Conservation (phyloP, 768 basidiomycete species). For the Leucogyrophana mollusca region DNA sequence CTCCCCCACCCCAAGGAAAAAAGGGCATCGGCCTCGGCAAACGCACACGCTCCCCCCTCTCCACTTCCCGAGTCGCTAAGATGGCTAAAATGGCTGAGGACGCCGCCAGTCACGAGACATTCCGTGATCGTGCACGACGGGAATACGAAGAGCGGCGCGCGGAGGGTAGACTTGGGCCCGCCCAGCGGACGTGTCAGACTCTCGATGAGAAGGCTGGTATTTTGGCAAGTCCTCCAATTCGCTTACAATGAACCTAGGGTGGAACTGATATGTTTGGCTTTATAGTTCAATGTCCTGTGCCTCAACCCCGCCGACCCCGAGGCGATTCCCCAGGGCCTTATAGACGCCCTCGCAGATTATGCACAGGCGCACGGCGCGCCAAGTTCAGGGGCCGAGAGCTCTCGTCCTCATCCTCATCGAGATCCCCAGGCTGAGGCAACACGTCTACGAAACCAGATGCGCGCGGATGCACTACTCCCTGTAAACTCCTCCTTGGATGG, state of each 20-base stretch:
- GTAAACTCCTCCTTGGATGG: conserved; percentile 34
- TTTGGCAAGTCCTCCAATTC: too few relatives aligned
- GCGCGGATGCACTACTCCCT: conserved; percentile 65
- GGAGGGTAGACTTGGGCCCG: conserved; percentile 65
- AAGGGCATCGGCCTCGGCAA: conserved; percentile 72
- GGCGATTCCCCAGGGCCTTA: conserved; percentile 64
- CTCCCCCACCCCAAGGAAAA: conserved; percentile 49
- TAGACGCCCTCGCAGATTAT: conserved; percentile 52
- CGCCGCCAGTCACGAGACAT: conserved; percentile 51
- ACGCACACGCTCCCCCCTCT: conserved; percentile 62
- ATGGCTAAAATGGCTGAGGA: conserved; percentile 62
- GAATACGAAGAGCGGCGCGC: conserved; percentile 79
- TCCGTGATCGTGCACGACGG: conserved; percentile 66
- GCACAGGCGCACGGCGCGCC: conserved; percentile 18
- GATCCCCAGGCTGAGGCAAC: conserved; percentile 30
- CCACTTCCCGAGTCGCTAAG: conserved; percentile 66
- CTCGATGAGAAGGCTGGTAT: conserved; percentile 75
- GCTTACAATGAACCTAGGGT: too few relatives aligned
- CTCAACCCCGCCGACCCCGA: conserved; percentile 65
- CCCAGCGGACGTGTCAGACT: conserved; percentile 70
- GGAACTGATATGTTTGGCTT: too few relatives aligned
- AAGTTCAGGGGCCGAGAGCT: conserved; percentile 10
- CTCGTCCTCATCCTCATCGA: too few relatives aligned
- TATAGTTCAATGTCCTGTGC: conserved; percentile 86
- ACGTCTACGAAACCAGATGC: conserved; percentile 74